Percentiles rank a stretch among this genome's conserved stretches.
phyloP scores from a whole-genome alignment of 306 rosid genomes.

The Vigna hirtella region DNA sequence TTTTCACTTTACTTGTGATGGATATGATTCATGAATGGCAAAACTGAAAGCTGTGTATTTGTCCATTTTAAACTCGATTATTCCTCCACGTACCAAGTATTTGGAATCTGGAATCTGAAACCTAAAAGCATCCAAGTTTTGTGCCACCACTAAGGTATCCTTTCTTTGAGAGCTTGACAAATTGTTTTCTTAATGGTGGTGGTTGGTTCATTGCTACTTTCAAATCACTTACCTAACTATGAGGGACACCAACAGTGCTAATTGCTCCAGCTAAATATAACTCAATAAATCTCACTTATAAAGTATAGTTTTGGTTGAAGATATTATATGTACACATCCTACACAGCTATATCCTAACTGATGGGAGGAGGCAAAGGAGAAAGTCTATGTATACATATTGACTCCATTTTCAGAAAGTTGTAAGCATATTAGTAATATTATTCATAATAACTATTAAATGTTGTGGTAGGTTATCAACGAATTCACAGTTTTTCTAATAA shows the following conservation, averaged over 20 bases:
- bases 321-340: neutral
- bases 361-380: neutral
- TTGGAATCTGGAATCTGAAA: conserved; percentile 37
- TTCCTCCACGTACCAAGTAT: conserved; percentile 38
- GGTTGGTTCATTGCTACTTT: neutral
- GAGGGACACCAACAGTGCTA: neutral
- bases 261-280: neutral
- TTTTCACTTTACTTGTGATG: conserved; percentile 32
- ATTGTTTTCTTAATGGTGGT: conserved; percentile 18
- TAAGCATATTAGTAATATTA: neutral
- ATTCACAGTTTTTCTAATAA: neutral
- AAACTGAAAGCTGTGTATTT: conserved; percentile 40
- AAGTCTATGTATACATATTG: no score
- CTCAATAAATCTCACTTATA: conserved; percentile 7
- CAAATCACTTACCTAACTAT: neutral
- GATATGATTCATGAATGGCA: conserved; percentile 42
- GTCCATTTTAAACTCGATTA: conserved; percentile 37
- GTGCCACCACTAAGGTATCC: conserved; percentile 14
- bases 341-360: neutral
- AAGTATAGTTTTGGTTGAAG: neutral
- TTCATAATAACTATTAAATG: neutral
- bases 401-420: neutral
- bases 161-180: conserved; percentile 12
- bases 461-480: neutral
- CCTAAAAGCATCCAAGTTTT: conserved; percentile 18